These are phyloP conservation scores for Cercospora berteroae DNA, from an alignment of 2,329 filamentous ascomycete species.

Conservation along the genomic window DNA sequence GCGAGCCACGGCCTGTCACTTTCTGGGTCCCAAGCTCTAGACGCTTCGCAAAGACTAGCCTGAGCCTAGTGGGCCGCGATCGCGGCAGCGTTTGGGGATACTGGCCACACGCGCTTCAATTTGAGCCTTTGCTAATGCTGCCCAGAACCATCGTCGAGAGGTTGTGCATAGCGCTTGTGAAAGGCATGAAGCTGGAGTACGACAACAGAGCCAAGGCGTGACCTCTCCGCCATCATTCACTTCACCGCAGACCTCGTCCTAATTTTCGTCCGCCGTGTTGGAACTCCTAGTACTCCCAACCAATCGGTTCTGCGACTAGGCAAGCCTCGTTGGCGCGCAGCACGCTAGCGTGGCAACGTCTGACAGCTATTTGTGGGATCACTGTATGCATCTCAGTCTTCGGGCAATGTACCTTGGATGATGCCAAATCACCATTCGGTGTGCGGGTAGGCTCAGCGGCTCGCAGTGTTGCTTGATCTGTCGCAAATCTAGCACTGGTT, in stretches of 20 bases:
- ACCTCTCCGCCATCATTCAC: not conserved
- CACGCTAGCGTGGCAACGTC: not conserved
- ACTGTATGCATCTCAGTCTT: not conserved
- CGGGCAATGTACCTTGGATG: not conserved
- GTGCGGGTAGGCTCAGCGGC: not conserved
- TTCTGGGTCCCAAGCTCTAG: constrained; percentile 19
- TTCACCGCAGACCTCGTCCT: not conserved
- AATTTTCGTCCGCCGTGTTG: not conserved
- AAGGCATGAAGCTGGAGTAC: constrained; percentile 5
- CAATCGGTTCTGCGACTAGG: not conserved
- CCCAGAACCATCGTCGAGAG: constrained; percentile 6
- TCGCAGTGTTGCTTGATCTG: not conserved
- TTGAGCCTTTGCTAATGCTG: constrained; percentile 11
- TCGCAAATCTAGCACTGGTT: not conserved
- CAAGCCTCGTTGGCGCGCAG: not conserved
- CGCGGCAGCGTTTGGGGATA: constrained; percentile 20
- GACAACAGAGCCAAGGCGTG: not conserved
- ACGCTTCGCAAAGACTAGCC: constrained; percentile 21
- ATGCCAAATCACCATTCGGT: not conserved
- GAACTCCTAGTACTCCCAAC: not conserved
- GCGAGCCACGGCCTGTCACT: constrained; percentile 18
- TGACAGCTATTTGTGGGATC: not conserved
- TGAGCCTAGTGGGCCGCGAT: constrained; percentile 27
- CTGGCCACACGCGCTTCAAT: constrained; percentile 30
- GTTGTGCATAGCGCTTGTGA: constrained; percentile 12